Conservation (phyloP, 768 basidiomycete species). For the Tricholoma terreum region DNA sequence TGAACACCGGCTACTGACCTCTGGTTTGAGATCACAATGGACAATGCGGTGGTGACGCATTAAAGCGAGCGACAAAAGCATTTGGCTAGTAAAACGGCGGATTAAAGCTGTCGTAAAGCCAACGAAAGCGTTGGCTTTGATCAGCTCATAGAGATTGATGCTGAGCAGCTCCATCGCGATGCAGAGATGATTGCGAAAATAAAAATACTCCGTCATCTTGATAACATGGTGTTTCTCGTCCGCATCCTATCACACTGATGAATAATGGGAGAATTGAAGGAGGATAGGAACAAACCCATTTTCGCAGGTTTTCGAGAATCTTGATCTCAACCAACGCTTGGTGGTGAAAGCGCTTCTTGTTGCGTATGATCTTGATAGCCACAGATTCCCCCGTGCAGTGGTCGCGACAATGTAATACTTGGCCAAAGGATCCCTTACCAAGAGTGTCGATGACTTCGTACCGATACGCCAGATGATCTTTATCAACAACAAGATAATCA, state of each 20-base stretch:
- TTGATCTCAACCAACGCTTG: constrained; percentile 99
- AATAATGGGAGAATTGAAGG: background rate
- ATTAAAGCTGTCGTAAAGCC: constrained; percentile 97
- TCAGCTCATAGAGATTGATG: constrained; percentile 97
- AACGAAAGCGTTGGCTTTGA: constrained; percentile 97
- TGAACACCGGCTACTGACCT: constrained; percentile 49
- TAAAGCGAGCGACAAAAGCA: constrained; percentile 85
- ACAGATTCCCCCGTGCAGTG: constrained; percentile 95
- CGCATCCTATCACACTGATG: constrained; percentile 59
- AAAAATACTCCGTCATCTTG: constrained; percentile 98
- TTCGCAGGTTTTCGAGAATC: constrained; percentile 91
- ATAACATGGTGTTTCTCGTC: constrained; percentile 98
- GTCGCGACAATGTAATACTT: constrained; percentile 93
- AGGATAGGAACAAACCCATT: constrained; percentile 74
- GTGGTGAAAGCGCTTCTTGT: constrained; percentile 98
- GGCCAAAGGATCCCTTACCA: constrained; percentile 98
- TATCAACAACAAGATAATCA: constrained; percentile 87
- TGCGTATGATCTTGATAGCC: constrained; percentile 98
- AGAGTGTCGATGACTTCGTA: constrained; percentile 91
- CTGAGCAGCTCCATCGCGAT: constrained; percentile 98
- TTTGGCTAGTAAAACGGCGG: constrained; percentile 93
- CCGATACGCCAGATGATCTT: constrained; percentile 95
- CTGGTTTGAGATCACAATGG: constrained; percentile 98
- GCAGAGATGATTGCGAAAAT: constrained; percentile 96
- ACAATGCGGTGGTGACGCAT: constrained; percentile 98